Conservation (phyloP, 2,329 filamentous ascomycete genomes). For the Fonsecaea monophora region DNA sequence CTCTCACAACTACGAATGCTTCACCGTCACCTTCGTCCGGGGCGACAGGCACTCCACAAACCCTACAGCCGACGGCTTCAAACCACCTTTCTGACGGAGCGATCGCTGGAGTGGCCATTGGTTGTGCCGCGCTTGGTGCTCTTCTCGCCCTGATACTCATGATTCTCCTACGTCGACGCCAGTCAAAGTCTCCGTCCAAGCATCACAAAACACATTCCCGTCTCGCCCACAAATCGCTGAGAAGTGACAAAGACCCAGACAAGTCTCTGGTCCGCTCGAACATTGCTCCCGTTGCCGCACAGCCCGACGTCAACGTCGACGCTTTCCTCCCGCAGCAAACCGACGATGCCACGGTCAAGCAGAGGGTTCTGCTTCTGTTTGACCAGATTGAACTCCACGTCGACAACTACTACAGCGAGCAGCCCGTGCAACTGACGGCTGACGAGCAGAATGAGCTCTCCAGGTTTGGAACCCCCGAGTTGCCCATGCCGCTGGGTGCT, state of each 20-base stretch:
- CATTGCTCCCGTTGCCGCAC: not conserved
- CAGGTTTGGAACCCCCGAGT: not conserved
- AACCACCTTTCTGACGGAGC: constrained; percentile 13
- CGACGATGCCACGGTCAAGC: constrained; percentile 43
- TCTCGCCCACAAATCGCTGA: not conserved
- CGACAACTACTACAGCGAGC: constrained; percentile 47
- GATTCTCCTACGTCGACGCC: constrained; percentile 20
- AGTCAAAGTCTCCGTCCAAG: not conserved
- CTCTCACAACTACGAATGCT: not conserved
- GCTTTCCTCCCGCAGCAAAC: constrained; percentile 42
- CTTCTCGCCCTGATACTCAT: constrained; percentile 15
- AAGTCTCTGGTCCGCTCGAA: not conserved
- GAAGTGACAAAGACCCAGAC: not conserved
- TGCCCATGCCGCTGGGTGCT: not conserved
- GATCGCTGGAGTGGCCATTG: constrained; percentile 30
- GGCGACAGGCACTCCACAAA: not conserved
- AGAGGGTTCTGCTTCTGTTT: constrained; percentile 43
- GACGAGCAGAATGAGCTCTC: not conserved
- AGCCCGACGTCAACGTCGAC: constrained; percentile 3
- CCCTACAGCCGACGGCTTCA: not conserved
- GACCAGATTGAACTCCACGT: constrained; percentile 47
- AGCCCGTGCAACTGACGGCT: not conserved
- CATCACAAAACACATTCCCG: not conserved
- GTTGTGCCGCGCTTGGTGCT: constrained; percentile 25
- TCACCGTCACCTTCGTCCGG: not conserved